Conservation (phyloP, 2,329 filamentous ascomycete species). For the Aspergillus costaricaensis region DNA sequence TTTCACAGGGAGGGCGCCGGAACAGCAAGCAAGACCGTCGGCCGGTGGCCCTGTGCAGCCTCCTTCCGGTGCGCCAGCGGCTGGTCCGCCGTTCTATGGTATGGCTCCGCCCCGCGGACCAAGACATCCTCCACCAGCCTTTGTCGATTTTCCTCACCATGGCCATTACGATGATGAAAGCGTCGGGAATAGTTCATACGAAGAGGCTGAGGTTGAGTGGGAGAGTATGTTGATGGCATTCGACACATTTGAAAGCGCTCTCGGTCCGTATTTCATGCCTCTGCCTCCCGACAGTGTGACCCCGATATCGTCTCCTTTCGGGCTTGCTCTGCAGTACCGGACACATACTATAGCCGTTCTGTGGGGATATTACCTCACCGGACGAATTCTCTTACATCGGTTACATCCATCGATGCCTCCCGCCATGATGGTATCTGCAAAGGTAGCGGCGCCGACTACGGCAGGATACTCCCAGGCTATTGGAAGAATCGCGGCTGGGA, state of each 20-base stretch:
- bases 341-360: constrained; percentile 85
- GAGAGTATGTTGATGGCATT: constrained; percentile 51
- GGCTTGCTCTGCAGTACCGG: constrained; percentile 75
- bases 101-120: constrained; percentile 50
- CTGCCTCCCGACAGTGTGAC: constrained; percentile 68
- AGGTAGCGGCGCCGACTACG: constrained; percentile 73
- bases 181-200: constrained; percentile 65
- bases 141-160: constrained; percentile 40
- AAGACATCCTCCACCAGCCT: constrained; percentile 52
- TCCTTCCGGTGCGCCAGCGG: constrained; percentile 13
- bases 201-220: constrained; percentile 78
- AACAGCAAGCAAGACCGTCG: constrained; percentile 14
- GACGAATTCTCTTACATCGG: constrained; percentile 77
- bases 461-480: constrained; percentile 70
- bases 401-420: constrained; percentile 89
- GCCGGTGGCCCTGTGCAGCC: constrained; percentile 13
- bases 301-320: constrained; percentile 72
- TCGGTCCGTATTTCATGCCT: constrained; percentile 76
- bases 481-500: constrained; percentile 76
- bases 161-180: constrained; percentile 48
- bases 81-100: constrained; percentile 44
- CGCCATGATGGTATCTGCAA: constrained; percentile 82
- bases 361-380: constrained; percentile 86
- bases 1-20: constrained; percentile 23
- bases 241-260: constrained; percentile 53